Evolutionary conservation across 2,329 filamentous ascomycete genomes (phyloP).

Genomic region (Penicillium crustosum): DNA sequence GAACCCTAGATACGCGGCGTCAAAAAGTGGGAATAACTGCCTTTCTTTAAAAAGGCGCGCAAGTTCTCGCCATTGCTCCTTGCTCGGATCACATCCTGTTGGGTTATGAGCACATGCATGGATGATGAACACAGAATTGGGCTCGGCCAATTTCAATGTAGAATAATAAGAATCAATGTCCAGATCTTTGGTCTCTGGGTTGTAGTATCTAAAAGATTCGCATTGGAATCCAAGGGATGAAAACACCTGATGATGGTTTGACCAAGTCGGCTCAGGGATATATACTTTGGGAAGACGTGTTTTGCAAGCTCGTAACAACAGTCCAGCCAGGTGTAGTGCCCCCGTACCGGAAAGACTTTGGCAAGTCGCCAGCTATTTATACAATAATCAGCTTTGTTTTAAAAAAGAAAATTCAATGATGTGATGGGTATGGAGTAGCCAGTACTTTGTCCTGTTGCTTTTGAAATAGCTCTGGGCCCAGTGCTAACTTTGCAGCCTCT

Average conservation of each 20-base stretch:
- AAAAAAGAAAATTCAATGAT: not conserved
- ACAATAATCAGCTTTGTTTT: not conserved
- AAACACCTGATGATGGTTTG: constrained; percentile 97
- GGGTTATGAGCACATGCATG: constrained; percentile 97
- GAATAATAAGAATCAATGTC: constrained; percentile 24
- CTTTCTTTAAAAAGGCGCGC: constrained; percentile 70
- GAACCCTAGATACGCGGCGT: constrained; percentile 32
- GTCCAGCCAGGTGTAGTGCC: constrained; percentile 27
- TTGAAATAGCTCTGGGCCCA: constrained; percentile 54
- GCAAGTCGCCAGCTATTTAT: constrained; percentile 53
- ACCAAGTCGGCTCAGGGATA: constrained; percentile 92
- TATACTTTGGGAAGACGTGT: constrained; percentile 56
- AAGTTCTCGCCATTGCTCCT: constrained; percentile 88
- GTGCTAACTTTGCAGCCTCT: constrained; percentile 80
- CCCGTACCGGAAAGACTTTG: constrained; percentile 90
- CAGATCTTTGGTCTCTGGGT: constrained; percentile 15
- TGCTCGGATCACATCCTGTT: constrained; percentile 87
- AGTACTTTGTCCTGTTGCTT: constrained; percentile 15
- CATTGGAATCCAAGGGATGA: constrained; percentile 75
- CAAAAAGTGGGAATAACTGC: constrained; percentile 77
- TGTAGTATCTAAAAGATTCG: constrained; percentile 43
- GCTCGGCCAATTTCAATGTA: constrained; percentile 11
- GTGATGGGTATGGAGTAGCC: not conserved
- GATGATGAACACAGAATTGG: constrained; percentile 42
- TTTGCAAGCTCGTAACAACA: constrained; percentile 20